A percentile compares a stretch with the other conserved stretches of the same genome.
Evolutionary conservation across 768 basidiomycete species (phyloP).

Genomic region (Lactarius indigo): DNA sequence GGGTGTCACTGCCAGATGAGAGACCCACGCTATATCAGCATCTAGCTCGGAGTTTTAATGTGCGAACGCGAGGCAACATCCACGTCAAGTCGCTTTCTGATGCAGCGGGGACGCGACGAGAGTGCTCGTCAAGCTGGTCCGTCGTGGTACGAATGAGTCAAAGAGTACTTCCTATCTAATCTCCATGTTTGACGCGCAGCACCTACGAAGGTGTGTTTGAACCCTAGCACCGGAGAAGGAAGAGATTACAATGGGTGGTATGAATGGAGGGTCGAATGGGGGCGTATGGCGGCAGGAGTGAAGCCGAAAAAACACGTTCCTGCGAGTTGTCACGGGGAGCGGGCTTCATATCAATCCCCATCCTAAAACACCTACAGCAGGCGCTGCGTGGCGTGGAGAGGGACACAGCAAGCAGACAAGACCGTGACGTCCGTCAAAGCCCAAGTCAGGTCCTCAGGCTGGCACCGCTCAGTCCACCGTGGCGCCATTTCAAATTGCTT

Average conservation of each 20-base stretch:
- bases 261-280: background rate
- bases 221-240: conserved; percentile 4
- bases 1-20: conserved; percentile 1
- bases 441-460: background rate
- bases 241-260: background rate
- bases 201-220: background rate
- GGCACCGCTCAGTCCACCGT: background rate
- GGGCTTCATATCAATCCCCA: conserved; percentile 2
- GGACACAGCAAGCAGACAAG: conserved; percentile 11
- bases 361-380: conserved; percentile 1
- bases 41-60: conserved; percentile 20
- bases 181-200: background rate
- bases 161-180: background rate
- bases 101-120: background rate
- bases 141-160: conserved; percentile 1
- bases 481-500: conserved; percentile 18
- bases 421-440: background rate
- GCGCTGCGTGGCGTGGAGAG: conserved; percentile 8
- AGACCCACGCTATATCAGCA: conserved; percentile 12
- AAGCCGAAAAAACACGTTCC: conserved; percentile 18
- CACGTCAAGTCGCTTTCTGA: conserved; percentile 15
- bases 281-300: conserved; percentile 7
- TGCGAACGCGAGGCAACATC: conserved; percentile 12
- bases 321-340: conserved; percentile 7
- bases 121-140: background rate